Evolutionary conservation across 768 basidiomycete genomes (phyloP).

Genomic region (Tricholoma terreum): DNA sequence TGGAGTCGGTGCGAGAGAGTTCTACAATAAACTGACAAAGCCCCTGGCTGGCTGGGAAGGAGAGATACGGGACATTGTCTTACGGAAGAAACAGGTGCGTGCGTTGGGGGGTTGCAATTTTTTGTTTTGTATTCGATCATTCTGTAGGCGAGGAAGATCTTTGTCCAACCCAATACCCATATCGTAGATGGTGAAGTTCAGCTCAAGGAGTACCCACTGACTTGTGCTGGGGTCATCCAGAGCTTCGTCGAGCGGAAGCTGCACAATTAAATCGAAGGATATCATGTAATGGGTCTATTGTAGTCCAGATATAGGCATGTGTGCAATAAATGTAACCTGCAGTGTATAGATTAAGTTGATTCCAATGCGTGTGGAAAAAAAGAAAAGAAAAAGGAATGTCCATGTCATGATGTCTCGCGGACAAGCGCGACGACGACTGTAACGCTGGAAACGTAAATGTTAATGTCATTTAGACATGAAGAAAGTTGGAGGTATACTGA

Average conservation of each 20-base stretch:
- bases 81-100: constrained; percentile 74
- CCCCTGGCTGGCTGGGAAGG: constrained; percentile 71
- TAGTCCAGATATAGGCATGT: constrained; percentile 11
- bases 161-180: constrained; percentile 81
- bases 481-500: constrained; percentile 34
- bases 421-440: constrained; percentile 70
- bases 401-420: constrained; percentile 51
- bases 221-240: constrained; percentile 70
- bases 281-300: constrained; percentile 11
- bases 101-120: neutral
- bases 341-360: constrained; percentile 8
- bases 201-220: constrained; percentile 78
- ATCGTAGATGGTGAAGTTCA: constrained; percentile 64
- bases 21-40: constrained; percentile 76
- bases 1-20: constrained; percentile 72
- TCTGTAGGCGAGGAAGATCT: constrained; percentile 75
- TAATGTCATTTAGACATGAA: neutral
- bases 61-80: constrained; percentile 72
- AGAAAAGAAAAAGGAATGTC: constrained; percentile 6
- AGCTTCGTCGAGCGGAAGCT: constrained; percentile 75
- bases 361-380: constrained; percentile 11
- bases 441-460: constrained; percentile 43
- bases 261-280: constrained; percentile 21
- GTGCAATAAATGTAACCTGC: constrained; percentile 3
- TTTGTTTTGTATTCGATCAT: neutral